These are phyloP conservation scores for Epichloe sylvatica DNA, from an alignment of 2,329 filamentous ascomycete genomes.

Conservation along the genomic window DNA sequence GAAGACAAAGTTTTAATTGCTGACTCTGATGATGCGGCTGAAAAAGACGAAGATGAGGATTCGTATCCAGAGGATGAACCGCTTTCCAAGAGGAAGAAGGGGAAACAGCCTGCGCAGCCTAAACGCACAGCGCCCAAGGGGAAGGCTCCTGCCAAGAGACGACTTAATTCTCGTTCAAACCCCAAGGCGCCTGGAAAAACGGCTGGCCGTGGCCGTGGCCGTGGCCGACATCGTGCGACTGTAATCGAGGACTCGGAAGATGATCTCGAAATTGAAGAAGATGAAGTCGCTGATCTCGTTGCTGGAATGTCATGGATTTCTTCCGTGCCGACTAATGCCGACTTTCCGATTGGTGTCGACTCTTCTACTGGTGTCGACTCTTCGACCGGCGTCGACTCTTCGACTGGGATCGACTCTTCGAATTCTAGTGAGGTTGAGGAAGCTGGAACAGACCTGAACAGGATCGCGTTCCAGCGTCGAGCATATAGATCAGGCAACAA, in stretches of 20 bases:
- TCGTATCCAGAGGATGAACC: constrained; percentile 18
- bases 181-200: background rate
- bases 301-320: constrained; percentile 3
- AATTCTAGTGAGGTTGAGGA: constrained; percentile 13
- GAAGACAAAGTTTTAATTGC: constrained; percentile 9
- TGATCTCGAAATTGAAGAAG: background rate
- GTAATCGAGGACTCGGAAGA: constrained; percentile 2
- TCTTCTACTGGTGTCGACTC: constrained; percentile 1
- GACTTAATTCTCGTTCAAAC: background rate
- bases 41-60: constrained; percentile 3
- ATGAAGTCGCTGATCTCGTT: background rate
- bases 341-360: constrained; percentile 5
- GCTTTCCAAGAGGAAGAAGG: constrained; percentile 10
- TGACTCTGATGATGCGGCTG: constrained; percentile 8
- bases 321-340: constrained; percentile 3
- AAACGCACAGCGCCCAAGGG: background rate
- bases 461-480: constrained; percentile 18
- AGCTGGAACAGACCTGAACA: constrained; percentile 4
- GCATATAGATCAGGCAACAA: constrained; percentile 18
- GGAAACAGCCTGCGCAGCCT: constrained; percentile 5
- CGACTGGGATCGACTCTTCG: constrained; percentile 6
- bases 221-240: background rate
- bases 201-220: background rate
- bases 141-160: background rate
- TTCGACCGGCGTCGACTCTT: constrained; percentile 5